Evolutionary conservation across 2,329 filamentous ascomycete genomes (phyloP).

Genomic region (Fusarium sp.): DNA sequence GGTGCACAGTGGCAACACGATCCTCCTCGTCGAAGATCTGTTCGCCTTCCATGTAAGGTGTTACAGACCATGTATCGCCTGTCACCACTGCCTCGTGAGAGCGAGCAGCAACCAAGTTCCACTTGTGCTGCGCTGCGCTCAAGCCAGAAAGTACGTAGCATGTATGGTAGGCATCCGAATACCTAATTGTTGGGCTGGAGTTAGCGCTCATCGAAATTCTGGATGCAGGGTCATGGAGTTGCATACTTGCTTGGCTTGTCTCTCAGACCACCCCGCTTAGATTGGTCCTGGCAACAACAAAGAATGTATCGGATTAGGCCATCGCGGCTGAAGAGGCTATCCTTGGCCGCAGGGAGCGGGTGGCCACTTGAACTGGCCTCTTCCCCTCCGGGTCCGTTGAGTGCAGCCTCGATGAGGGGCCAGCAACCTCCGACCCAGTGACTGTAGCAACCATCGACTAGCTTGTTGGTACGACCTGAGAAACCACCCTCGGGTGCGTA

Average conservation of each 20-base stretch:
- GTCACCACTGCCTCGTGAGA: conserved; percentile 53
- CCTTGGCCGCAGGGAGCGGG: conserved; percentile 51
- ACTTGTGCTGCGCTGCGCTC: conserved; percentile 83
- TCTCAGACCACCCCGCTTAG: conserved; percentile 82
- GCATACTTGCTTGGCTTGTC: conserved; percentile 93
- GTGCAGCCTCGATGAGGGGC: conserved; percentile 87
- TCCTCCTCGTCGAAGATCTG: conserved; percentile 81
- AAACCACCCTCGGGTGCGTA: conserved; percentile 93
- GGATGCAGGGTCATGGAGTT: conserved; percentile 27
- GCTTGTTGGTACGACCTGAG: conserved; percentile 94
- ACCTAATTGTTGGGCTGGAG: conserved; percentile 61
- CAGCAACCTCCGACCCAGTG: conserved; percentile 98
- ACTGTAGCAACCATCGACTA: conserved; percentile 98
- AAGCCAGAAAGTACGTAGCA: conserved; percentile 92
- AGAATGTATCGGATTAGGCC: conserved; percentile 92
- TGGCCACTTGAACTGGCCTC: conserved; percentile 50
- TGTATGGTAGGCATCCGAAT: conserved; percentile 90
- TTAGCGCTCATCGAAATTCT: conserved; percentile 40
- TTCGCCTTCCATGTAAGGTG: conserved; percentile 66
- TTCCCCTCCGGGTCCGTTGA: conserved; percentile 67
- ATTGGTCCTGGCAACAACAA: conserved; percentile 84
- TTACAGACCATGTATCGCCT: conserved; percentile 62
- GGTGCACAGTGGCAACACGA: conserved; percentile 79
- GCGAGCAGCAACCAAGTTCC: conserved; percentile 61
- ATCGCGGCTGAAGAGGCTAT: conserved; percentile 82